These are phyloP conservation scores for Pseudogymnoascus pannorum DNA, from an alignment of 2,329 filamentous ascomycete genomes.

Conservation along the genomic window DNA sequence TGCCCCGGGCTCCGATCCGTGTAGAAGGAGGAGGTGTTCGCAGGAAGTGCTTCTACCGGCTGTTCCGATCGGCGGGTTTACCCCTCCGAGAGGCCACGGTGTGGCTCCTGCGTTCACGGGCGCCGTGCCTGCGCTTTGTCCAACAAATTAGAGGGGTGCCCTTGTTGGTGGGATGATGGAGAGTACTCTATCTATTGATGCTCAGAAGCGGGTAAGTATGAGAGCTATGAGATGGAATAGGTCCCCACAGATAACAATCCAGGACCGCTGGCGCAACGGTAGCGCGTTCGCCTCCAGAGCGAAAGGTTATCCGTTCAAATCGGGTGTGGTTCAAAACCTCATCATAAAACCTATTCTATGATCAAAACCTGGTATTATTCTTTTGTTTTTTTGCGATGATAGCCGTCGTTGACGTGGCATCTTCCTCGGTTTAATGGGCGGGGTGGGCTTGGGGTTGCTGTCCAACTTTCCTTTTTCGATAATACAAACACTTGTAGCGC, in stretches of 20 bases:
- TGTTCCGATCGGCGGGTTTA: not conserved
- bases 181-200: not conserved
- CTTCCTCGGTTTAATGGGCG: conserved; percentile 2
- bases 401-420: conserved; percentile 1
- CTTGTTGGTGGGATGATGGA: not conserved
- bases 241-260: not conserved
- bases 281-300: conserved; percentile 11
- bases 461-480: conserved; percentile 1
- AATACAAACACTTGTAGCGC: not conserved
- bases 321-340: conserved; percentile 11
- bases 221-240: not conserved
- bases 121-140: conserved; percentile 2
- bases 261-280: conserved; percentile 10
- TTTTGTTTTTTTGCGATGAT: not conserved
- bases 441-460: not conserved
- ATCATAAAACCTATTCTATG: conserved; percentile 1
- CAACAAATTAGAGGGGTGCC: not conserved
- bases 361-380: conserved; percentile 1
- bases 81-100: not conserved
- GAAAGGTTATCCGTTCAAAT: conserved; percentile 12
- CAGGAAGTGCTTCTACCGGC: not conserved
- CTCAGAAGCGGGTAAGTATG: not conserved
- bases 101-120: not conserved
- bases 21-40: not conserved
- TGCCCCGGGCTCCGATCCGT: not conserved